These are phyloP conservation scores for Ceratocystis cacaofunesta DNA, from an alignment of 2,329 filamentous ascomycete species.

Conservation along the genomic window DNA sequence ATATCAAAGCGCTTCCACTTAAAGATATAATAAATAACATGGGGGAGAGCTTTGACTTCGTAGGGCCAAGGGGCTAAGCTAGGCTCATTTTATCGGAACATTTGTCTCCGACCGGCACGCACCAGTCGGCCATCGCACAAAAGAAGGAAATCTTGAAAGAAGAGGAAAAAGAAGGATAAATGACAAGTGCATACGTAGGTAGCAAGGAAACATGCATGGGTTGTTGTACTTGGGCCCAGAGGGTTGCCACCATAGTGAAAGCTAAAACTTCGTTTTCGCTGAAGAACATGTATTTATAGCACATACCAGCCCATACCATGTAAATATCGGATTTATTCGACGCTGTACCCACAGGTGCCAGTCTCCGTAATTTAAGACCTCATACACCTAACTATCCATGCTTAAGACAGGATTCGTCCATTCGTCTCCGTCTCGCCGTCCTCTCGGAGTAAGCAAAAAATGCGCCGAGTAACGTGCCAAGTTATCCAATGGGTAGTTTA, in stretches of 20 bases:
- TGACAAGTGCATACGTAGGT: background rate
- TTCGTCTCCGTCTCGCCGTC: background rate
- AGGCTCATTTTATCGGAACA: background rate
- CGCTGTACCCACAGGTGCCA: background rate
- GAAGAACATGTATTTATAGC: background rate
- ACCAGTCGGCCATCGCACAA: background rate
- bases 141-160: background rate
- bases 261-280: background rate
- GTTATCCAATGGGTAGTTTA: background rate
- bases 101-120: background rate
- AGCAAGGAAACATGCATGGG: background rate
- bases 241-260: background rate
- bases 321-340: conserved; percentile 3
- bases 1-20: background rate
- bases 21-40: background rate
- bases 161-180: background rate
- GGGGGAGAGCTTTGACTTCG: background rate
- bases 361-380: conserved; percentile 6
- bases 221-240: background rate
- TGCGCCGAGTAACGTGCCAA: background rate
- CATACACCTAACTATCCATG: background rate
- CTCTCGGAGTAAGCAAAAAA: background rate
- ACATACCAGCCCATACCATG: background rate
- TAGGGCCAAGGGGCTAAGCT: background rate
- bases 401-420: background rate